Evolutionary conservation across 768 basidiomycete species (phyloP), one percentile per base, ranked within the genome.

Genomic region (Lyophyllum semitale): DNA sequence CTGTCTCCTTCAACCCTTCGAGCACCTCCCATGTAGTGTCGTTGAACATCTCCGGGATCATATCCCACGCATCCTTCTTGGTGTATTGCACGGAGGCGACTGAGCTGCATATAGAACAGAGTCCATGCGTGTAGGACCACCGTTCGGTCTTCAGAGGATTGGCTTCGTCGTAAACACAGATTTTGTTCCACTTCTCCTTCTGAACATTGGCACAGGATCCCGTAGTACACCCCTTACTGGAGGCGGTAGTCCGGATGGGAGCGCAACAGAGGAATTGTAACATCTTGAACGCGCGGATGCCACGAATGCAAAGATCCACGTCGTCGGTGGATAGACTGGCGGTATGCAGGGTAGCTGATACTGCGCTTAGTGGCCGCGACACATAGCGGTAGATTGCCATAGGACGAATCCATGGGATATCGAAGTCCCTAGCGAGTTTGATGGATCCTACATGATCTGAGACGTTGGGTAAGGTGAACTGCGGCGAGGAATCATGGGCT

Each of bases 341-440:
- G 22, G 33, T 15, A 27, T 43, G 22, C 8, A 56, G 23, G 41
- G 30, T 12, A 0, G 37, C 30, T 6, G 26, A 27, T n/a, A 37
- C 12, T 18, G 47, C 30, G 1, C 35, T 30, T 11, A 51, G 22
- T 8, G 54, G 54, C 25, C 23, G 30, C 11, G 47, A 56, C 27
- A 51, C 46, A 35, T 26, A 49, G 32, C 15, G 32, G 18, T 56
- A 35, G n/a, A n/a, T n/a, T n/a, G n/a, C n/a, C n/a, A n/a, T n/a
- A n/a, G n/a, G n/a, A n/a, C n/a, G n/a, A n/a, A 56, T 49, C 54
- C 48, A 56, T 17, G 48, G 38, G 15, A 56, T 43, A 18, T 56
- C 43, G 29, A 50, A 50, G 15, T 43, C 17, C 26, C 54, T 25
- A 20, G 54, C 54, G n/a, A 56, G 20, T 13, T 26, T 22, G 17